Evolutionary conservation across 2,329 filamentous ascomycete genomes (phyloP).

Genomic region (Rhynchosporium graminicola): DNA sequence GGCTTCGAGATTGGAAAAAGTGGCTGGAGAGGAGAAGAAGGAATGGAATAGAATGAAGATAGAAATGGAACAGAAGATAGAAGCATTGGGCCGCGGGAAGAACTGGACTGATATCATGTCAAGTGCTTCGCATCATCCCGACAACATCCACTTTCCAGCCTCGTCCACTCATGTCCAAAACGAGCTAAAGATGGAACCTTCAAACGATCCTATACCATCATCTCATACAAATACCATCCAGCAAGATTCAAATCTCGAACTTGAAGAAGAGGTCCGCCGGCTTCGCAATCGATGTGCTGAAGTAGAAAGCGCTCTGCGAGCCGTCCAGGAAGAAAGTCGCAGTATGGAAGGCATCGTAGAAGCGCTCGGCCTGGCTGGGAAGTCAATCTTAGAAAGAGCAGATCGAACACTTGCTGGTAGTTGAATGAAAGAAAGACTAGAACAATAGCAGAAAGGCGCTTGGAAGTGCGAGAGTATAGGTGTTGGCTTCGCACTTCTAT

Average conservation of each 20-base stretch:
- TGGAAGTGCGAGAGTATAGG: background rate
- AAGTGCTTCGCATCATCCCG: background rate
- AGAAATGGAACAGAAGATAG: slow-evolving; percentile 38
- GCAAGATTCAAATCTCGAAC: slow-evolving; percentile 22
- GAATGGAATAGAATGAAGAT: slow-evolving; percentile 34
- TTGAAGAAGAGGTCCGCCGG: slow-evolving; percentile 34
- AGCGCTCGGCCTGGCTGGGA: slow-evolving; percentile 29
- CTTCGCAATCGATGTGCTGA: slow-evolving; percentile 34
- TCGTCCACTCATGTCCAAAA: slow-evolving; percentile 14
- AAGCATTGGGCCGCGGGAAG: slow-evolving; percentile 25
- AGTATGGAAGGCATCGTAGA: slow-evolving; percentile 35
- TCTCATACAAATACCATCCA: slow-evolving; percentile 10
- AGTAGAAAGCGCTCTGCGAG: slow-evolving; percentile 32
- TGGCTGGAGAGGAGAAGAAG: slow-evolving; percentile 36
- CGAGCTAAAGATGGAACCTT: slow-evolving; percentile 25
- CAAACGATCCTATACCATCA: slow-evolving; percentile 12
- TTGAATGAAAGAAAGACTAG: background rate
- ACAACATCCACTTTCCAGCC: slow-evolving; percentile 13
- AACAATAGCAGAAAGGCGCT: background rate
- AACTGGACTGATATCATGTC: slow-evolving; percentile 11
- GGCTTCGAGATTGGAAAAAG: slow-evolving; percentile 38
- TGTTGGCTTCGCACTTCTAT: slow-evolving; percentile 6
- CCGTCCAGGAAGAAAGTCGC: slow-evolving; percentile 34
- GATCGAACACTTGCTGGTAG: slow-evolving; percentile 23
- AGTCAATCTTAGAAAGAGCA: slow-evolving; percentile 30